Conservation (phyloP, 306 rosid genomes). For the Hylodesmum podocarpum region DNA sequence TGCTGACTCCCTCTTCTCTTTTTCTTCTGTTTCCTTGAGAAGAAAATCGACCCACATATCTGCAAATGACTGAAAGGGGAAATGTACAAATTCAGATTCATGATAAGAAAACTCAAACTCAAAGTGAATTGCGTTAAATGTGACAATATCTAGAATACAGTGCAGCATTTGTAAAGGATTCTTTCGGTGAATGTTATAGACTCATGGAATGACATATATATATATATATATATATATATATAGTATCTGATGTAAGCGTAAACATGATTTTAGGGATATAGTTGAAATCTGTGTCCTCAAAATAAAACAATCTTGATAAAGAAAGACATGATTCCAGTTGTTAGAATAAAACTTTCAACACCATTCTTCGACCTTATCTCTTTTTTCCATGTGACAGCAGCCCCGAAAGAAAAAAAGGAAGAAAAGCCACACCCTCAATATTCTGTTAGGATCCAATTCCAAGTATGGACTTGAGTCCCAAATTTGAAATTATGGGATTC, state of each 20-base stretch:
- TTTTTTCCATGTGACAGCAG: background rate
- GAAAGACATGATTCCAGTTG: background rate
- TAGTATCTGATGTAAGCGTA: background rate
- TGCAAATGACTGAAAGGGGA: conserved; percentile 81
- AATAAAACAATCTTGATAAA: background rate
- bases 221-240: no score
- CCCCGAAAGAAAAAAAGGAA: background rate
- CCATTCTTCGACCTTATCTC: background rate
- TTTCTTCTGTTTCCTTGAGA: conserved; percentile 86
- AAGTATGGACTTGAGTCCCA: background rate
- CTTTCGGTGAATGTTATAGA: background rate
- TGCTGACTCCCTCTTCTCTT: conserved; percentile 68
- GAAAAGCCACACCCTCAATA: background rate
- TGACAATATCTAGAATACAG: background rate
- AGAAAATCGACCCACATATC: conserved; percentile 99
- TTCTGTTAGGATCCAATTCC: background rate
- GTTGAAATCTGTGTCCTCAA: background rate
- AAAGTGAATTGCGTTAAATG: background rate
- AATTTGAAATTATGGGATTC: background rate
- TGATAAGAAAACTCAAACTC: background rate
- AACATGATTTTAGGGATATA: background rate
- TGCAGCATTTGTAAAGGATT: background rate
- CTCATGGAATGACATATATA: background rate
- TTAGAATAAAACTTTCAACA: background rate
- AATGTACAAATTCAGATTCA: conserved; percentile 10